Evolutionary conservation across 495 filamentous ascomycete genomes (phyloP), one percentile per base, ranked within the genome.

Genomic region (Lepraria neglecta): DNA sequence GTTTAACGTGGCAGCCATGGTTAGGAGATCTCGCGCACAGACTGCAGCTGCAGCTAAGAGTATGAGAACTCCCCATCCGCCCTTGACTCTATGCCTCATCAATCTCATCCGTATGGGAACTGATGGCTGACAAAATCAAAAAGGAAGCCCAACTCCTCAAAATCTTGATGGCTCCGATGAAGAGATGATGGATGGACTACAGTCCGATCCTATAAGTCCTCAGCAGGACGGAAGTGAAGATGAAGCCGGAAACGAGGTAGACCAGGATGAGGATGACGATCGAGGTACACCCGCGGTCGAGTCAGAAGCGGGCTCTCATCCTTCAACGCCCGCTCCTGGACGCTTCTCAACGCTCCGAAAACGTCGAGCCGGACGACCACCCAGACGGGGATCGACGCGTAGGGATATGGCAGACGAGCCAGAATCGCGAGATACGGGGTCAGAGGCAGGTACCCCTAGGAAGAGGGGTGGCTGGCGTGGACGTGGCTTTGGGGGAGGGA

Each of bases 361-460:
- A 70, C 83, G 88, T 64, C 88, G 92, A 47, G 81, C 91, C 3
- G 92, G 92, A 15, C 84, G 92, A 33, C 91, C 91, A 2, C 89
- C 92, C 24, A 92, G 91, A 80, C 90, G 89, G 67, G 81, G 83
- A 28, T 87, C 86, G 0, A 83, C 87, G 6, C 89, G 89, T 70
- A 90, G 87, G 84, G 84, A 90, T 69, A 70, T 73, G 6, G 80
- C 78, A 5, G 81, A 87, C 59, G 82, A 84, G 60, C 74, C 71
- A 0, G 84, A 83, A 24, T 76, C 78, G 42, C 72, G 77, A 43
- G 79, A 82, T 68, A 70, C 80, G 59, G 73, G 79, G 64, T 75
- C 84, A 58, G 70, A 82, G 70, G 65, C 76, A 31, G 79, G 79
- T 53, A 87, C 84, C 63, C 91, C 75, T 69, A 75, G 76, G 21